Base-by-base conservation (phyloP, 805 yeast genomes). In the Cyberlindnera saturnus region DNA sequence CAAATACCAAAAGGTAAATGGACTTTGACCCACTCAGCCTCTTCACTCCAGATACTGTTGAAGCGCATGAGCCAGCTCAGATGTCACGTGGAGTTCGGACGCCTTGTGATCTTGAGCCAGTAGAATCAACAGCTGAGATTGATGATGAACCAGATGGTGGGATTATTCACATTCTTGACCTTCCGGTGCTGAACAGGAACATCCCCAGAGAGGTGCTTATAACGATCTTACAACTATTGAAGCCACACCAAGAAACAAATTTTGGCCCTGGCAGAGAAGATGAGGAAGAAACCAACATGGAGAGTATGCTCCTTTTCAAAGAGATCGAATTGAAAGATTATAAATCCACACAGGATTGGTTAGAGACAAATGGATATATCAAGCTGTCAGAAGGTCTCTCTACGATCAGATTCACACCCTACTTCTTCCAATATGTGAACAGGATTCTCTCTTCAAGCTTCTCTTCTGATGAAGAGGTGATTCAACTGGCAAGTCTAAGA, bases 401-500 rank as follows among this genome's bases (percentile, higher is more conserved):
- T 60, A 13, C 51, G 65, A 18, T 68, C 60, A 45, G 49, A 48
- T 48, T 66, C 62, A n/a, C 39, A n/a, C 39, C 45, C 42, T 74
- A 70, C 6, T 60, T 73, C 42, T 69, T 75, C 52, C 53, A 67
- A 23, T 75, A 74, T 60, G 50, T 81, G 33, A 75, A 84, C 16
- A 62, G 64, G 36, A 55, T 79, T 14, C 61, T 79, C 18, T 47
- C 85, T 80, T 52, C 76, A 1, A 40, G 16, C 9, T 51, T 51
- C 26, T 65, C 62, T 16, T 40, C 56, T 6, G 62, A 59, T 33
- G 72, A 68, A 11, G 47, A 48, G 4, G 67, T 90, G 11, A 62
- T 77, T 48, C 70, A 75, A 28, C 61, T 70, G 40, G 80, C 93
- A 0, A 74, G 95, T 15, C 53, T 69, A 18, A 61, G 96, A 35